Evolutionary conservation across 2,329 filamentous ascomycete genomes (phyloP).

Genomic region (Aureobasidium vineae): DNA sequence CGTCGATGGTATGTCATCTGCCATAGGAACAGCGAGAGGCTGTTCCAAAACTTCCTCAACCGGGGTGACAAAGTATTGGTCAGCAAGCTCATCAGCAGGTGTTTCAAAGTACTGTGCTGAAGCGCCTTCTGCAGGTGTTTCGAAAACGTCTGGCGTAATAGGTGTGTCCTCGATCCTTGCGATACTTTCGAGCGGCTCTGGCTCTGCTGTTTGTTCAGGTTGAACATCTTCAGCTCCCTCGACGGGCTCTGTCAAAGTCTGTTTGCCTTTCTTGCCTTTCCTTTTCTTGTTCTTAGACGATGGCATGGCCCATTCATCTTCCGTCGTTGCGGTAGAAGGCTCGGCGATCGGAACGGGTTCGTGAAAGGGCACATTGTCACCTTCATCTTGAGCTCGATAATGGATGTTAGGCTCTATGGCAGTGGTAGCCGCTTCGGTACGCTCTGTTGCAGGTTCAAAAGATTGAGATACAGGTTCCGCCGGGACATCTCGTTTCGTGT

Average conservation of each 20-base stretch:
- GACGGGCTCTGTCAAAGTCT: constrained; percentile 5
- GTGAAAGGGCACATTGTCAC: neutral
- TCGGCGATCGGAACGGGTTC: neutral
- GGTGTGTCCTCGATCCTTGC: neutral
- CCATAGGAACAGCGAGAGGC: neutral
- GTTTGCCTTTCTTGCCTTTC: constrained; percentile 32
- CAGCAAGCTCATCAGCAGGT: neutral
- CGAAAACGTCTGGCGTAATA: constrained; percentile 9
- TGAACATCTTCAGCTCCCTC: neutral
- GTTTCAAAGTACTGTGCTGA: constrained; percentile 1
- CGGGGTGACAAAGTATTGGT: neutral
- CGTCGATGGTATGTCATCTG: neutral
- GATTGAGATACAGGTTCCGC: neutral
- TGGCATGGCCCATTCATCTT: constrained; percentile 23
- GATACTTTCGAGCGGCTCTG: neutral
- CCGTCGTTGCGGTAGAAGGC: neutral
- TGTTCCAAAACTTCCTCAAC: neutral
- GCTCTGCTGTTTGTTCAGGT: neutral
- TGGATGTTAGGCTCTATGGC: neutral
- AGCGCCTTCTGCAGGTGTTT: constrained; percentile 9
- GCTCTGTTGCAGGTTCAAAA: neutral
- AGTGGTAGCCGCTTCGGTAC: neutral
- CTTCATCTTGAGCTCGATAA: neutral
- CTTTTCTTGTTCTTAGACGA: constrained; percentile 32
- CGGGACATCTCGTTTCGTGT: neutral